Conservation (phyloP, 805 yeast species). For the Tetrapisispora nanseiensis region DNA sequence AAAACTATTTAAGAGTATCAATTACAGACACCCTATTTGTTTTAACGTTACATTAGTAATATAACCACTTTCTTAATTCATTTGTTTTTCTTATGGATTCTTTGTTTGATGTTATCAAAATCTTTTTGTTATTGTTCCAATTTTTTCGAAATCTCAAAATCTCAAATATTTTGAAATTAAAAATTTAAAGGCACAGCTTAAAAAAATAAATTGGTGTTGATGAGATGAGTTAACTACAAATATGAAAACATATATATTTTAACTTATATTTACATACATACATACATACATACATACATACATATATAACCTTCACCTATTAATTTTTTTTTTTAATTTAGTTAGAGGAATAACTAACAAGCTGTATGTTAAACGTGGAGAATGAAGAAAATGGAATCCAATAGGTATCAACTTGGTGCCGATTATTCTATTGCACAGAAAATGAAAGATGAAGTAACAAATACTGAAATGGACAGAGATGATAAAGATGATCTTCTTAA, state of each 20-base stretch:
- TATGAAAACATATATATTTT: too few species aligned
- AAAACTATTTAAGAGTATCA: too few species aligned
- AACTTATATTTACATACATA: not conserved
- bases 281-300: not conserved
- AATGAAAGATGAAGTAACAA: constrained; percentile 21
- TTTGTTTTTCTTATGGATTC: too few species aligned
- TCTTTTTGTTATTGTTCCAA: not conserved
- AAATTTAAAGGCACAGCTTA: not conserved
- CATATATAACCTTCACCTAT: too few species aligned
- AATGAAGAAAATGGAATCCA: not conserved
- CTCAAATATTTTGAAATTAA: not conserved
- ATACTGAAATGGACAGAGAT: constrained; percentile 16
- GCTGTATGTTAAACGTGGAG: too few species aligned
- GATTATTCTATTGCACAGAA: constrained; percentile 34
- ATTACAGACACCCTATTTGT: too few species aligned
- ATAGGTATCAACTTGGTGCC: constrained; percentile 26
- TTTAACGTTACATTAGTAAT: too few species aligned
- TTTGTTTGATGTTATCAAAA: not conserved
- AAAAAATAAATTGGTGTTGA: too few species aligned
- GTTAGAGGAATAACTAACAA: too few species aligned
- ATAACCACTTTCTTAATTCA: too few species aligned
- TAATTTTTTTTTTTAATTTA: too few species aligned
- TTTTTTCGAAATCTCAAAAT: not conserved
- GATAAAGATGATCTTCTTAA: constrained; percentile 22
- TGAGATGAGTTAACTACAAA: too few species aligned